A percentile compares a stretch with the other conserved stretches of the same genome.
Evolutionary conservation across 441 rosid species (phyloP).

Genomic region (Euphorbia schlechtendalii): DNA sequence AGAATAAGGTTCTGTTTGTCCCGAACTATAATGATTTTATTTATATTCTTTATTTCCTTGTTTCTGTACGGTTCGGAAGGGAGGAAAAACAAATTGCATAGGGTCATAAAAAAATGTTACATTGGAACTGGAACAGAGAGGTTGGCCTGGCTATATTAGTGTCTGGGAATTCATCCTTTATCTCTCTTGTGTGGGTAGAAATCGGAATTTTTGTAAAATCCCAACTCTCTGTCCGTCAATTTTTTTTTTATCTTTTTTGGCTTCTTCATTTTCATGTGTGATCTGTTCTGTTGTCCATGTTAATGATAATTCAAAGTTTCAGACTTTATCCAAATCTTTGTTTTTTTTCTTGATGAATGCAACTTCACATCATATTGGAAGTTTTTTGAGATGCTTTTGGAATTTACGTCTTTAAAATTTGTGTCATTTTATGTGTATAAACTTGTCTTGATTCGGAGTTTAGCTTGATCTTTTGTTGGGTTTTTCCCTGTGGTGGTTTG

Average conservation of each 20-base stretch:
- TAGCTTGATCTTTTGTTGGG: too few species aligned
- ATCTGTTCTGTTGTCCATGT: background rate
- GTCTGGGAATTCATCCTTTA: conserved; percentile 49
- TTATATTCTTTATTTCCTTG: conserved; percentile 21
- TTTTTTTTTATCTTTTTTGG: background rate
- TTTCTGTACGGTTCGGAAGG: conserved; percentile 23
- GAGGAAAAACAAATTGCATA: conserved; percentile 19
- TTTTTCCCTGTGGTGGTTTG: too few species aligned
- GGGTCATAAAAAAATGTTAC: conserved; percentile 20
- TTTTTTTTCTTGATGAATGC: background rate
- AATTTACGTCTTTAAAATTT: background rate
- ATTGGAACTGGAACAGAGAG: conserved; percentile 30
- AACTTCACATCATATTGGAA: too few species aligned
- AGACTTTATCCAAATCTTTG: background rate
- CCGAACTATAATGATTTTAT: conserved; percentile 12
- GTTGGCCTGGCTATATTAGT: conserved; percentile 58
- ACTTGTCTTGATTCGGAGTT: background rate
- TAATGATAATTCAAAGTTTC: conserved; percentile 11
- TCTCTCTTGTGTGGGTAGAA: conserved; percentile 34
- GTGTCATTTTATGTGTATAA: background rate
- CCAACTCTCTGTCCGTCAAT: conserved; percentile 28
- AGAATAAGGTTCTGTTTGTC: background rate
- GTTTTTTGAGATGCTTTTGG: background rate
- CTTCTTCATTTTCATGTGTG: background rate
- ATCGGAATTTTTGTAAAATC: conserved; percentile 41